Conservation (phyloP, 2,329 filamentous ascomycete genomes). For the Huntiella decipiens region DNA sequence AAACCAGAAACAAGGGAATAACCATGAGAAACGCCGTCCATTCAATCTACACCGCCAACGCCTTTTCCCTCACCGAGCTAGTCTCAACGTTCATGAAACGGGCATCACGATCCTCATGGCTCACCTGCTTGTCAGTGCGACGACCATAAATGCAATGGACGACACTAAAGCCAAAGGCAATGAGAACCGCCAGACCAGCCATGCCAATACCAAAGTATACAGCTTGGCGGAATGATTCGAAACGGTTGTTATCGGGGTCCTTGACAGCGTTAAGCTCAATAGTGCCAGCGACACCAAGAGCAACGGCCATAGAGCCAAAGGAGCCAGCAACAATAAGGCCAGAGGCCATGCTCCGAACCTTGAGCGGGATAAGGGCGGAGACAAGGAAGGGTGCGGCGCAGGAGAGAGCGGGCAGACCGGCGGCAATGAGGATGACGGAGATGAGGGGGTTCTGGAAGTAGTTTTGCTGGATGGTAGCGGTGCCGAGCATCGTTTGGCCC, state of each 20-base stretch:
- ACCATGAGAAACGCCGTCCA: neutral
- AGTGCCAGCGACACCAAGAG: slow-evolving; percentile 45
- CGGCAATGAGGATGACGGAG: slow-evolving; percentile 35
- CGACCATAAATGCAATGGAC: neutral
- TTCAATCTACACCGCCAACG: slow-evolving; percentile 1
- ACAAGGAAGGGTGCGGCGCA: slow-evolving; percentile 42
- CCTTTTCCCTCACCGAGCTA: slow-evolving; percentile 3
- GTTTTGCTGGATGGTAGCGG: slow-evolving; percentile 21
- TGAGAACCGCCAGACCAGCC: slow-evolving; percentile 18
- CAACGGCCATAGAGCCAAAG: slow-evolving; percentile 48
- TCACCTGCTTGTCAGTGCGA: slow-evolving; percentile 1
- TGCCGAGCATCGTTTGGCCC: slow-evolving; percentile 20
- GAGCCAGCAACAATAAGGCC: slow-evolving; percentile 43
- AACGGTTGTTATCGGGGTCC: slow-evolving; percentile 14
- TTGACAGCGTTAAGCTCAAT: slow-evolving; percentile 28
- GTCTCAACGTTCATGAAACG: neutral
- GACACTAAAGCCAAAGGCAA: slow-evolving; percentile 13
- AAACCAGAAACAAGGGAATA: slow-evolving; percentile 2
- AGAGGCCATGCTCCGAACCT: slow-evolving; percentile 26
- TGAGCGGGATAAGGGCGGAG: slow-evolving; percentile 28
- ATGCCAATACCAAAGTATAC: slow-evolving; percentile 25
- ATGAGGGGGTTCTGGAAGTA: slow-evolving; percentile 49
- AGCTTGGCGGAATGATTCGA: slow-evolving; percentile 20
- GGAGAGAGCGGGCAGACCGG: slow-evolving; percentile 48
- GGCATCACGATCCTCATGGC: neutral